Evolutionary conservation across 371 early-diverging fungal species (phyloP).

Genomic region (Mortierella sp.): DNA sequence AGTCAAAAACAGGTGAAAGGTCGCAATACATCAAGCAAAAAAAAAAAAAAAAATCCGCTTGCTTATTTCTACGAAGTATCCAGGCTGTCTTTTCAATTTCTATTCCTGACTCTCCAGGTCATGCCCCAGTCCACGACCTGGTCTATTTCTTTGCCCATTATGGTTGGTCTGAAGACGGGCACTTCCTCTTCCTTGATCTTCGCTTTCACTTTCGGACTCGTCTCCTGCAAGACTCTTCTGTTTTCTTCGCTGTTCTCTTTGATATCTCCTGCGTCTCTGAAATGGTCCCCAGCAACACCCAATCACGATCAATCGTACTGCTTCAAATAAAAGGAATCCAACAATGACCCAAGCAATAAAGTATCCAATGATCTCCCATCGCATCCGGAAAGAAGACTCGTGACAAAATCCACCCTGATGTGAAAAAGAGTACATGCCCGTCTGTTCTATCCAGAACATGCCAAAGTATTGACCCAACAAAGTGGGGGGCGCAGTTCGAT

Average conservation of each 20-base stretch:
- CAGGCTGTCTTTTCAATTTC: too few relatives aligned
- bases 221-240: too few relatives aligned
- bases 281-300: constrained; percentile 41
- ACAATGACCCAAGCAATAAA: constrained; percentile 69
- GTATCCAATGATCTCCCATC: constrained; percentile 65
- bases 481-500: constrained; percentile 60
- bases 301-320: constrained; percentile 34
- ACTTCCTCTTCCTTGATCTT: too few relatives aligned
- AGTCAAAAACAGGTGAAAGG: too few relatives aligned
- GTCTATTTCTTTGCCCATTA: too few relatives aligned
- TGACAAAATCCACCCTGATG: constrained; percentile 71
- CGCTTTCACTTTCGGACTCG: too few relatives aligned
- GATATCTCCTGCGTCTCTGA: constrained; percentile 21
- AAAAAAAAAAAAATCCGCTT: too few relatives aligned
- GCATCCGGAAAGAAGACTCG: constrained; percentile 54
- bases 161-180: too few relatives aligned
- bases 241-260: constrained; percentile 11
- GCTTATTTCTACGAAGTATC: too few relatives aligned
- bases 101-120: too few relatives aligned
- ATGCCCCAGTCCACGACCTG: too few relatives aligned
- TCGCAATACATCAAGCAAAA: too few relatives aligned
- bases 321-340: constrained; percentile 42
- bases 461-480: constrained; percentile 67
- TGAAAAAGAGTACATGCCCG: constrained; percentile 79
- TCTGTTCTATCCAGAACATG: constrained; percentile 65